Base-by-base conservation (phyloP, 2,329 filamentous ascomycete genomes). In the Clarireedia homoeocarpa region DNA sequence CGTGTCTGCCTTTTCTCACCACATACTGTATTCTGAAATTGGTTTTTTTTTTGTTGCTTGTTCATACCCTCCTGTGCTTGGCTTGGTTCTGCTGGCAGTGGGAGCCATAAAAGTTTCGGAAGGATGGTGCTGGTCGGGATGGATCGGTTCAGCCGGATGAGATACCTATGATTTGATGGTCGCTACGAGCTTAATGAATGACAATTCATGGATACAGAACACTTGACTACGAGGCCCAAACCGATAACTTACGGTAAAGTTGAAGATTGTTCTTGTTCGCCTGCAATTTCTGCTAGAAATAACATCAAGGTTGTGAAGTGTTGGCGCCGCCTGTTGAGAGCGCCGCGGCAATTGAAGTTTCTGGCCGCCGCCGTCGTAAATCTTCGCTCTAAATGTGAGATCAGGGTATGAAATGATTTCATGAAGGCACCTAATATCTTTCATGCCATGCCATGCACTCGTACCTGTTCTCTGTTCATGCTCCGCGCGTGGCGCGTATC, bases 51-150 rank as follows among this genome's bases (percentile, higher is more conserved):
- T 50, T 40, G 46, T 36, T 42, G 36, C 46, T 55, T 44, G 53
- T 55, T 55, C 53, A 55, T 55, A 55, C 26, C 46, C 52, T 34
- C 48, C 42, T 48, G 42, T 30, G 49, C 20, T 44, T 50, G 49
- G 26, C 42, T 45, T 45, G n/a, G 20, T 45, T 24, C 39, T 42
- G 39, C 39, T 42, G 39, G 39, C 39, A 20, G 7, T 34, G 39
- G 39, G 39, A 42, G 39, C 39, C 39, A 42, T 42, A 54, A 54
- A 46, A 49, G 39, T 24, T 54, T 54, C 36, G 52, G 45, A 49
- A 39, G 52, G 26, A 42, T 52, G 24, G 49, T 34, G 27, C 36
- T 49, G 48, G n/a, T 54, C 40, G 51, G 45, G 27, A 27, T 15
- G 34, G 34, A 49, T 49, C 45, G 45, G 52, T 49, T 49, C n/a